Percentiles rank a stretch among this genome's conserved stretches.
These are phyloP conservation scores for Colletotrichum aenigma DNA, from an alignment of 2,329 filamentous ascomycete genomes.

Conservation along the genomic window DNA sequence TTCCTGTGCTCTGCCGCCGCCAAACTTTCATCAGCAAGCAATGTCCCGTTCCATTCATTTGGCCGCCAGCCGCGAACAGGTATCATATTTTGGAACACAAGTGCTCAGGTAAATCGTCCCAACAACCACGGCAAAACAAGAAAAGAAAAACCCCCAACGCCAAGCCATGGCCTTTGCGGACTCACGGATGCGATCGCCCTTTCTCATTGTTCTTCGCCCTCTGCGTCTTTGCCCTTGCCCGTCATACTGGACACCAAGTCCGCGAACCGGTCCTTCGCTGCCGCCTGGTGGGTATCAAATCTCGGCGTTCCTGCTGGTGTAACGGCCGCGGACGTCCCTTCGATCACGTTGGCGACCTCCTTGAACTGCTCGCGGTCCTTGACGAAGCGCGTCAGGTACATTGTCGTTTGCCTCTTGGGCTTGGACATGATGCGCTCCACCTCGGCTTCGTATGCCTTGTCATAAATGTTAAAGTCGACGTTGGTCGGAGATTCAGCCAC, in stretches of 20 bases:
- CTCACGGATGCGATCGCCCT: not conserved
- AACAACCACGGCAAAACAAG: not conserved
- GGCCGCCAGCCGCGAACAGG: not conserved
- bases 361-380: conserved; percentile 46
- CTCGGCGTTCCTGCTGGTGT: conserved; percentile 22
- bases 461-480: conserved; percentile 87
- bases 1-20: not conserved
- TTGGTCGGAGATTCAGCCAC: conserved; percentile 86
- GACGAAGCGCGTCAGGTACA: conserved; percentile 56
- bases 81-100: conserved; percentile 4
- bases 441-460: conserved; percentile 84
- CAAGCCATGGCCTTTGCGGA: not conserved
- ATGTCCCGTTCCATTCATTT: not conserved
- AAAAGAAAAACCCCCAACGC: not conserved
- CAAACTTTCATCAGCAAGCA: not conserved
- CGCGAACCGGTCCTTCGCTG: conserved; percentile 13
- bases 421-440: conserved; percentile 69
- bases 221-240: not conserved
- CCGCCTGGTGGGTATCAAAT: not conserved
- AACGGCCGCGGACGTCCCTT: conserved; percentile 23
- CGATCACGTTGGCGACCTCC: conserved; percentile 40
- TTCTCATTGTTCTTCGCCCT: not conserved
- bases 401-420: conserved; percentile 41
- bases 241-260: conserved; percentile 16
- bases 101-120: not conserved